phyloP scores from a whole-genome alignment of 2,329 filamentous ascomycete genomes.

The Nigrospora sphaerica region DNA sequence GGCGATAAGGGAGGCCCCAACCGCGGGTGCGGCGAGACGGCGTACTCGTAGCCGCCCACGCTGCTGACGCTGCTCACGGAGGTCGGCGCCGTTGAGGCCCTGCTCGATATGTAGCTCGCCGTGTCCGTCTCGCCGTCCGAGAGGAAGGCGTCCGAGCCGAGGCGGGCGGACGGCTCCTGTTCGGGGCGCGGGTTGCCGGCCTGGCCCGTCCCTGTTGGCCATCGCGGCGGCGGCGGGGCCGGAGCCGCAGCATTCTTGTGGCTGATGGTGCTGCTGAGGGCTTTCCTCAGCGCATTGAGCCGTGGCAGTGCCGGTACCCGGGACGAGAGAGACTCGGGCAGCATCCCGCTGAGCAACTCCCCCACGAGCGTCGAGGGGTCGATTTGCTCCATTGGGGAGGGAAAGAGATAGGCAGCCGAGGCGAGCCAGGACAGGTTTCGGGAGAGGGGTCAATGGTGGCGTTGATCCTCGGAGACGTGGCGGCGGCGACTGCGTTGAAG shows the following conservation, averaged over 20 bases:
- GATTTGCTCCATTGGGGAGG: slow-evolving; percentile 1
- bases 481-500: too few species aligned
- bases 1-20: neutral
- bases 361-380: neutral
- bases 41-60: neutral
- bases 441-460: too few species aligned
- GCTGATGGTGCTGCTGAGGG: neutral
- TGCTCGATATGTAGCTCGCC: neutral
- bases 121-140: neutral
- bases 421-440: too few species aligned
- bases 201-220: neutral
- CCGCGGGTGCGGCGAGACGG: neutral
- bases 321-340: slow-evolving; percentile 2
- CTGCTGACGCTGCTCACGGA: neutral
- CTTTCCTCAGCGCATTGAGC: neutral
- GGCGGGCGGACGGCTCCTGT: neutral
- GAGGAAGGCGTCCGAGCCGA: neutral
- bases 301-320: neutral
- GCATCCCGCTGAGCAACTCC: neutral
- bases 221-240: neutral
- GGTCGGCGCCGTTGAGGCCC: neutral
- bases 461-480: too few species aligned
- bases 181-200: neutral
- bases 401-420: neutral
- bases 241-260: neutral